These are phyloP conservation scores for Ogataea trehaloabstinens DNA, from an alignment of 805 yeast genomes.

Conservation along the genomic window DNA sequence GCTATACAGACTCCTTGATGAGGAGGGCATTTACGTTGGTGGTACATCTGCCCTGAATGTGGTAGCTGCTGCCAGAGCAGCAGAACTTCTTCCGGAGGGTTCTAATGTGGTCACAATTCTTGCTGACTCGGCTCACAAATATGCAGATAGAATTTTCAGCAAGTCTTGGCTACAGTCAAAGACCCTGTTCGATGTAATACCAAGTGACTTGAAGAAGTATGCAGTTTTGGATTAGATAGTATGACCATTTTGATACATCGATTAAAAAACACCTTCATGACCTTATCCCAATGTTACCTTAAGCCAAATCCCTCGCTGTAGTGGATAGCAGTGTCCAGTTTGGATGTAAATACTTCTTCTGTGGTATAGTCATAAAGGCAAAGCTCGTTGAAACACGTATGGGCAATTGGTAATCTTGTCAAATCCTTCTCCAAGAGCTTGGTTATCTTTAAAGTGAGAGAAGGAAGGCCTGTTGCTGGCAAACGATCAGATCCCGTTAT, in stretches of 20 bases:
- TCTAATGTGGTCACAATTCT: conserved; percentile 84
- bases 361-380: conserved; percentile 67
- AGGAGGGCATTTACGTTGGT: conserved; percentile 87
- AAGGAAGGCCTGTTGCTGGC: conserved; percentile 89
- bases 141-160: conserved; percentile 78
- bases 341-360: conserved; percentile 51
- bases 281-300: conserved; percentile 10
- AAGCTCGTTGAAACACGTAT: conserved; percentile 92
- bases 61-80: conserved; percentile 81
- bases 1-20: conserved; percentile 80
- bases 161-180: conserved; percentile 73
- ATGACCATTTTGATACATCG: not conserved
- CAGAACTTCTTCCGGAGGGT: conserved; percentile 70
- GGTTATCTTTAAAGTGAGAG: conserved; percentile 69
- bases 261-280: conserved; percentile 1
- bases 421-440: conserved; percentile 28
- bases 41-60: conserved; percentile 91
- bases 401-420: conserved; percentile 74
- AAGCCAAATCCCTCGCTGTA: conserved; percentile 86
- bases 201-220: conserved; percentile 69
- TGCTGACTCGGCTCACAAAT: conserved; percentile 89
- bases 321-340: conserved; percentile 64
- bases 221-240: conserved; percentile 41
- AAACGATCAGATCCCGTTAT: conserved; percentile 89
- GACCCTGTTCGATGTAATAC: conserved; percentile 62